Base-by-base conservation (phyloP, 176 grass and related monocot species). In the Typha latifolia region DNA sequence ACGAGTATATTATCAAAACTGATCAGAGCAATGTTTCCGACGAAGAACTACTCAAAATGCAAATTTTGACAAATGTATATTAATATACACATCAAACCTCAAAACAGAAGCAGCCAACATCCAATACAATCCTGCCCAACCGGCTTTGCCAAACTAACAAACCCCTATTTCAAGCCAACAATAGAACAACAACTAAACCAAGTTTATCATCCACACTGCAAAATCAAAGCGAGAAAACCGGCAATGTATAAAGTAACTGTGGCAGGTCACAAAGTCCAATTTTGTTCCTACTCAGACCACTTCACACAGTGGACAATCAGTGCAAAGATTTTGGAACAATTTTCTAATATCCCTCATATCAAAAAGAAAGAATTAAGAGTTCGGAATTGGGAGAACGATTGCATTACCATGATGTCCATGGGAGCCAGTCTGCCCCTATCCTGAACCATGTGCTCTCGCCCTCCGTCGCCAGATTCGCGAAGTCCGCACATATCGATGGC, bases 381-480 rank as follows among this genome's bases (percentile, higher is more conserved):
- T 2, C 7, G n/a, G 37, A 43, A 43, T 43, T 43, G 4, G 12
- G 20, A 59, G 11, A 59, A 4, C n/a, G 53, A 21, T 16, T 9
- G n/a, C 18, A 21, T 6, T 59, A 96, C 94, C 94, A 99, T 99
- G 81, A 93, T 92, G 76, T 99, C 94, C 94, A 99, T 99, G 86
- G 94, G 64, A 99, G 86, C 94, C 94, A 99, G 64, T 99, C 94
- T 51, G 94, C 94, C n/a, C 94, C 89, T 63, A 87, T 77, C 72
- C n/a, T n/a, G 67, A 61, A 93, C 15, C 89, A 99, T 99, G 49
- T 79, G 80, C 65, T 88, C 85, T 49, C n/a, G n/a, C 82, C 85
- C 82, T 93, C 85, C 6, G 79, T 34, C 12, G 90, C 85, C 22
- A 93, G 66, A 48, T 93, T 93, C 29, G 90, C 79, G 61, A 95